phyloP scores from a whole-genome alignment of 192 early-diverging fungal genomes.

The Endogone sp. region DNA sequence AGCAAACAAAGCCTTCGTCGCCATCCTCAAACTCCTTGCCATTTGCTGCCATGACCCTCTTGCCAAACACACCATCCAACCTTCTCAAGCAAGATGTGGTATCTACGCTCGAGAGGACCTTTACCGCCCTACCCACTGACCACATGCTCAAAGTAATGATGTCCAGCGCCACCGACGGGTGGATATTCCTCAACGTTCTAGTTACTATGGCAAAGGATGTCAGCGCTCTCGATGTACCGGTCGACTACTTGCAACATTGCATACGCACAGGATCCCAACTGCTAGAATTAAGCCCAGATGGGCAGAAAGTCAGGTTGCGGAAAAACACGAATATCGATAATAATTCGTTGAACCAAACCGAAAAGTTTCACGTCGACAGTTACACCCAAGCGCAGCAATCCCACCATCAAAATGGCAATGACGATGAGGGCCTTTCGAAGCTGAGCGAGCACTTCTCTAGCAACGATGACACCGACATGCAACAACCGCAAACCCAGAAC shows the following conservation, averaged over 20 bases:
- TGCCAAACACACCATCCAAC: neutral
- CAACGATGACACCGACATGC: slow-evolving; percentile 2
- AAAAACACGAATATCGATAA: neutral
- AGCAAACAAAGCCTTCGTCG: too few relatives aligned
- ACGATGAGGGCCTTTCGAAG: neutral
- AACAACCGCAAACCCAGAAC: neutral
- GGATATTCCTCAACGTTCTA: neutral
- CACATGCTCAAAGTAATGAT: neutral
- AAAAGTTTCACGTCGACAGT: too few relatives aligned
- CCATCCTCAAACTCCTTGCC: too few relatives aligned
- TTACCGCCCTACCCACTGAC: neutral
- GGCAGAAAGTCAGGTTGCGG: neutral
- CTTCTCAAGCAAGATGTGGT: neutral
- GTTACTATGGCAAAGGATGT: neutral
- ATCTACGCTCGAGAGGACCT: neutral
- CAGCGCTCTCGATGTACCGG: slow-evolving; percentile 6
- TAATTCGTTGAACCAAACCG: too few relatives aligned
- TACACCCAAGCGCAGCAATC: too few relatives aligned
- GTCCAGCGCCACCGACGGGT: neutral
- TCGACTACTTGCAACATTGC: slow-evolving; percentile 11
- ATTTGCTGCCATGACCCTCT: neutral
- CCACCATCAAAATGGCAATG: slow-evolving; percentile 3
- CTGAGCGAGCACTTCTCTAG: neutral
- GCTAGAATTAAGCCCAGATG: slow-evolving; percentile 11
- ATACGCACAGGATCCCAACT: slow-evolving; percentile 1